Conservation (phyloP, 1,284 basidiomycete species). For the Anthracocystis panici-leucophaei region DNA sequence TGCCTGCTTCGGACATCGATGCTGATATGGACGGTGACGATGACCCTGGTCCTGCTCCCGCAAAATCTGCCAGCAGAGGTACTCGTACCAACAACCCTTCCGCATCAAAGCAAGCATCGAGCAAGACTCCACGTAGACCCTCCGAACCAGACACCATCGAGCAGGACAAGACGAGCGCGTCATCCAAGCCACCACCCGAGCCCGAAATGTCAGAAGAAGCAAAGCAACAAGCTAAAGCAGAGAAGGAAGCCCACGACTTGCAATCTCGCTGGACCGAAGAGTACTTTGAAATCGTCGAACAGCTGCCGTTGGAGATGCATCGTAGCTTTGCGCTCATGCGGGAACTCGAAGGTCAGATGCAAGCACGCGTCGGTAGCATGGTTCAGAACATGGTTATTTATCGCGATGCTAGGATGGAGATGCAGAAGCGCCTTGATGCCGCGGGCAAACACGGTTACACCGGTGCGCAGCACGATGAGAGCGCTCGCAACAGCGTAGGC, state of each 20-base stretch:
- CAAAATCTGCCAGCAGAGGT: conserved; percentile 1
- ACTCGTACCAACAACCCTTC: conserved; percentile 11
- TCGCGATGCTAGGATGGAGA: conserved; percentile 32
- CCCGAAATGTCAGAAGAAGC: conserved; percentile 37
- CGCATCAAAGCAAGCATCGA: neutral
- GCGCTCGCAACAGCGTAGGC: neutral
- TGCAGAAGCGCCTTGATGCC: conserved; percentile 20
- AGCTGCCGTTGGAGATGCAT: conserved; percentile 84
- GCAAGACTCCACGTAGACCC: conserved; percentile 9
- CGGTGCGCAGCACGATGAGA: neutral
- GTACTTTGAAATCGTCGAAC: conserved; percentile 76
- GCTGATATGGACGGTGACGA: neutral
- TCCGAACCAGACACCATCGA: neutral
- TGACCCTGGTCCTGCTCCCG: neutral
- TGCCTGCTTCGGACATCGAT: conserved; percentile 24
- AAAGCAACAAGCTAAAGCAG: conserved; percentile 26
- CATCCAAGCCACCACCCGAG: conserved; percentile 11
- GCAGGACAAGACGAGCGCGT: neutral
- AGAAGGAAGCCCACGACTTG: conserved; percentile 52
- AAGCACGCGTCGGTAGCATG: conserved; percentile 20
- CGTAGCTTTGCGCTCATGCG: conserved; percentile 81
- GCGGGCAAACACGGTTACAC: neutral
- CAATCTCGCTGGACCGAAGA: conserved; percentile 63
- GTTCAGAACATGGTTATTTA: conserved; percentile 34
- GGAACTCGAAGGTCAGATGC: conserved; percentile 83